phyloP scores from a whole-genome alignment of 176 grass and related monocot species.

The Echinochloa phyllopogon region DNA sequence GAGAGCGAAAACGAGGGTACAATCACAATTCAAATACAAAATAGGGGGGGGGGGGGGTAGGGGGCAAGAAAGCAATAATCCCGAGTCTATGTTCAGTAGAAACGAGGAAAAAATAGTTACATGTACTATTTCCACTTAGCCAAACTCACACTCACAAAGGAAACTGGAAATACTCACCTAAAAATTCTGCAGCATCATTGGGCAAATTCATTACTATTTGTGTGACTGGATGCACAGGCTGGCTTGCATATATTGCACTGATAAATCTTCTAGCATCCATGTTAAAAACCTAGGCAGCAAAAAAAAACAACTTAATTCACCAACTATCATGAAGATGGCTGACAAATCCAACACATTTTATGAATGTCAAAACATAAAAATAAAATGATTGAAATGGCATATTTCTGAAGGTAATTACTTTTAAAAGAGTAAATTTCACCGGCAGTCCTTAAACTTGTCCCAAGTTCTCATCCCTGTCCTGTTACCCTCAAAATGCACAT shows the following conservation, averaged over 20 bases:
- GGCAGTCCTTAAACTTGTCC: too few relatives aligned
- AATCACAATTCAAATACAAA: too few relatives aligned
- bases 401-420: background rate
- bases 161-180: conserved; percentile 58
- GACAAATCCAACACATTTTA: background rate
- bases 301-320: conserved; percentile 30
- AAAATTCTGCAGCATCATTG: conserved; percentile 79
- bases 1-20: too few relatives aligned
- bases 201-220: conserved; percentile 99
- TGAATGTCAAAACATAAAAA: background rate
- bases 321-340: background rate
- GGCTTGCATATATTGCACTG: conserved; percentile 63
- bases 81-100: background rate
- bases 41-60: too few relatives aligned
- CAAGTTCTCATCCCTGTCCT: too few relatives aligned
- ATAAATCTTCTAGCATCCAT: conserved; percentile 98
- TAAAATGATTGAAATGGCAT: background rate
- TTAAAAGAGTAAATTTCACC: background rate
- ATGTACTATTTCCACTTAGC: background rate
- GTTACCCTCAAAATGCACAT: too few relatives aligned
- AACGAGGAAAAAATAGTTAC: background rate
- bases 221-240: conserved; percentile 63
- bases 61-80: too few relatives aligned
- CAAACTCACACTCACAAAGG: background rate
- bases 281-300: conserved; percentile 67